Evolutionary conservation across 2,329 filamentous ascomycete genomes (phyloP).

Genomic region (Penicillium olsonii): DNA sequence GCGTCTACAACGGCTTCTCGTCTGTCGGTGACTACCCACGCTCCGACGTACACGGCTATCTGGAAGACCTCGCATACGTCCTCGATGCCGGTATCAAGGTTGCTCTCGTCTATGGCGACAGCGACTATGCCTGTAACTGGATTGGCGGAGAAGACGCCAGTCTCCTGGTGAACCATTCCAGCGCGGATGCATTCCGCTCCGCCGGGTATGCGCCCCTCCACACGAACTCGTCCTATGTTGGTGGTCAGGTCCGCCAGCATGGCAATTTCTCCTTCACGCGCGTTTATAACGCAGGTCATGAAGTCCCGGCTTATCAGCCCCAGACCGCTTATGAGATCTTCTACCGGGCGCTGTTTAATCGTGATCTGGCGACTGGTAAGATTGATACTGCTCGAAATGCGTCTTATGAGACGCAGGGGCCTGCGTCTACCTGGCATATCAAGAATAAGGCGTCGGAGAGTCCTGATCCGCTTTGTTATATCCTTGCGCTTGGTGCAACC

Average conservation of each 20-base stretch:
- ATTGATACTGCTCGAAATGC: constrained; percentile 37
- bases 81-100: constrained; percentile 61
- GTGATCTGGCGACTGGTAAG: constrained; percentile 58
- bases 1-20: constrained; percentile 51
- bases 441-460: constrained; percentile 47
- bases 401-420: constrained; percentile 44
- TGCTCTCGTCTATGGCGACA: constrained; percentile 59
- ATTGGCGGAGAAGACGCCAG: constrained; percentile 57
- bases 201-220: constrained; percentile 53
- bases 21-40: constrained; percentile 52
- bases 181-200: constrained; percentile 46
- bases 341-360: constrained; percentile 52
- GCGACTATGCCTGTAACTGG: constrained; percentile 61
- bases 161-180: constrained; percentile 50
- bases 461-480: constrained; percentile 49
- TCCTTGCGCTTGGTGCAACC: constrained; percentile 37
- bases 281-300: constrained; percentile 52
- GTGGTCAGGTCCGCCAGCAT: constrained; percentile 50
- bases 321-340: constrained; percentile 58
- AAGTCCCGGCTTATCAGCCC: constrained; percentile 57
- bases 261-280: constrained; percentile 53
- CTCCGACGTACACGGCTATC: constrained; percentile 44
- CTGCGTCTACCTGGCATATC: constrained; percentile 44
- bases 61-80: constrained; percentile 46
- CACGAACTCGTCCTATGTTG: constrained; percentile 47